phyloP scores from a whole-genome alignment of 441 rosid species.

The Populus hybrid region DNA sequence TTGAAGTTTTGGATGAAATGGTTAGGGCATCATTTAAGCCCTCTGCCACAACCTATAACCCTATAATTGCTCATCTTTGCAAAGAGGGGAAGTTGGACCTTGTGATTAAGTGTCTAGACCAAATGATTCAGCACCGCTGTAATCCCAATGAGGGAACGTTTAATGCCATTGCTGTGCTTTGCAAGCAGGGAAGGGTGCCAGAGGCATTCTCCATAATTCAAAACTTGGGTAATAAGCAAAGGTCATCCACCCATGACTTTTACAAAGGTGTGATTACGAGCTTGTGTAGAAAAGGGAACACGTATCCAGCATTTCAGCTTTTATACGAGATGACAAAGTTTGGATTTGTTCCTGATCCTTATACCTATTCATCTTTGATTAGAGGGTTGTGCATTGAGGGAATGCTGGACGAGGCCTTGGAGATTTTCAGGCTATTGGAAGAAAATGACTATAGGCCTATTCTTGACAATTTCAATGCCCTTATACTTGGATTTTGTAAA shows the following conservation, averaged over 20 bases:
- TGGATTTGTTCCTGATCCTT: slow-evolving; percentile 63
- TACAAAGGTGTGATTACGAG: slow-evolving; percentile 59
- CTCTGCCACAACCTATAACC: slow-evolving; percentile 66
- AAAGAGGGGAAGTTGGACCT: slow-evolving; percentile 62
- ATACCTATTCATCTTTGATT: slow-evolving; percentile 67
- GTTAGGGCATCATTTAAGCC: slow-evolving; percentile 41
- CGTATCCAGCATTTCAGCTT: slow-evolving; percentile 67
- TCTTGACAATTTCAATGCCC: slow-evolving; percentile 65
- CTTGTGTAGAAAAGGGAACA: slow-evolving; percentile 75
- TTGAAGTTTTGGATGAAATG: slow-evolving; percentile 67
- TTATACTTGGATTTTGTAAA: slow-evolving; percentile 68
- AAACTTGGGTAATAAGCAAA: slow-evolving; percentile 56
- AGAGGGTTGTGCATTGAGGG: slow-evolving; percentile 80
- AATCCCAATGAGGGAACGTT: slow-evolving; percentile 71
- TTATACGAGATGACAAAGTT: slow-evolving; percentile 61
- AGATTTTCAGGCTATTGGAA: slow-evolving; percentile 59
- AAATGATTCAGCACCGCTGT: slow-evolving; percentile 53
- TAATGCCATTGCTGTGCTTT: slow-evolving; percentile 60
- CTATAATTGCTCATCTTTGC: slow-evolving; percentile 53
- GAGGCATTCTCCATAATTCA: slow-evolving; percentile 74
- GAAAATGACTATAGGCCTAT: slow-evolving; percentile 46
- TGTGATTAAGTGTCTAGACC: slow-evolving; percentile 60
- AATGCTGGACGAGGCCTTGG: slow-evolving; percentile 59
- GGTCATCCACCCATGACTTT: slow-evolving; percentile 41
- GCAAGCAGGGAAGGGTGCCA: slow-evolving; percentile 48